These are phyloP conservation scores for Pseudogymnoascus sp. DNA, from an alignment of 2,329 filamentous ascomycete genomes.

Conservation along the genomic window DNA sequence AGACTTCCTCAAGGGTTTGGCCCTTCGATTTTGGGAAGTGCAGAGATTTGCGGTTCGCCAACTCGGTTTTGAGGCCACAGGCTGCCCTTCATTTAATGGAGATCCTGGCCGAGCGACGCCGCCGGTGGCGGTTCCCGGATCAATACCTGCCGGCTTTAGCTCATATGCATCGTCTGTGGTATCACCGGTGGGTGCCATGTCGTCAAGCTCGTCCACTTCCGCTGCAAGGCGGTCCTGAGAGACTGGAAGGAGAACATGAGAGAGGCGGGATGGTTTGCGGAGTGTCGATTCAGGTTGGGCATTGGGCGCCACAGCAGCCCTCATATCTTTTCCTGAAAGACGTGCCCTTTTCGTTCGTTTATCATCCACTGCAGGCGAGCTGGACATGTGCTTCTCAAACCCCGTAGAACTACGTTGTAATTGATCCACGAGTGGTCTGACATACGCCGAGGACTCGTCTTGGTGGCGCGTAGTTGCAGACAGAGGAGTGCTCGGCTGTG, in stretches of 20 bases:
- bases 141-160: no score
- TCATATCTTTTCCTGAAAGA: neutral
- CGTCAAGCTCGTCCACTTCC: neutral
- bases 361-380: neutral
- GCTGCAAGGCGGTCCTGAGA: neutral
- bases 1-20: neutral
- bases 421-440: neutral
- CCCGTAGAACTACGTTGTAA: neutral
- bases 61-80: neutral
- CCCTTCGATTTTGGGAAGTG: neutral
- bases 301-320: neutral
- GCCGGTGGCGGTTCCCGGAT: no score
- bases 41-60: neutral
- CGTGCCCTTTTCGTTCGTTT: neutral
- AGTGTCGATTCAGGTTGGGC: neutral
- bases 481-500: neutral
- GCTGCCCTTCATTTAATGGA: neutral
- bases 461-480: neutral
- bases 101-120: neutral
- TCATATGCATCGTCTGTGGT: neutral
- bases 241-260: neutral
- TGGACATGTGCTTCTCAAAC: neutral
- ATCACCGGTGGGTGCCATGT: neutral
- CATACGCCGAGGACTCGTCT: neutral
- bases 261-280: slow-evolving; percentile 6